A percentile compares a stretch with the other conserved stretches of the same genome.
Evolutionary conservation across 1,284 basidiomycete genomes (phyloP).

Genomic region (Paramarasmius palmivorus): DNA sequence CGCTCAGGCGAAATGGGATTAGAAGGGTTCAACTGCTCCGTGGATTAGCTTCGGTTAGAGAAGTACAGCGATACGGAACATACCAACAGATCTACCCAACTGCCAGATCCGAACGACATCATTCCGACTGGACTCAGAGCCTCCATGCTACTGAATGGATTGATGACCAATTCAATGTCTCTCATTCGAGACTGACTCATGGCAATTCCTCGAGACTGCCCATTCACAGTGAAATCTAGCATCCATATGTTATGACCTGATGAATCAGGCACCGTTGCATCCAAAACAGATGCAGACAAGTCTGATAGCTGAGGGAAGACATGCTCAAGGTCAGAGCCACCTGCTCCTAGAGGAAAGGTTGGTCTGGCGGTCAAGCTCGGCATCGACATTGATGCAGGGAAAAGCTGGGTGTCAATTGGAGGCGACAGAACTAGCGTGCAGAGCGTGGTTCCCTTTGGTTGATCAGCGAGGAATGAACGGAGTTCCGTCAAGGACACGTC

Average conservation of each 20-base stretch:
- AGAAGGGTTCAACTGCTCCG: slow-evolving; percentile 53
- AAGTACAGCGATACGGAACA: slow-evolving; percentile 23
- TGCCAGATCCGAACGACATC: slow-evolving; percentile 53
- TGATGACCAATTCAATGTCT: slow-evolving; percentile 62
- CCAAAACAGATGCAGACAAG: slow-evolving; percentile 23
- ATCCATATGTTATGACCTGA: slow-evolving; percentile 53
- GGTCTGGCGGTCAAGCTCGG: slow-evolving; percentile 43
- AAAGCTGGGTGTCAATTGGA: slow-evolving; percentile 36
- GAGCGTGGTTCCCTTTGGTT: slow-evolving; percentile 49
- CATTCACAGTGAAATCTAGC: slow-evolving; percentile 68
- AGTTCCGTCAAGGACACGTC: slow-evolving; percentile 57
- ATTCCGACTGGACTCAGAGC: slow-evolving; percentile 41
- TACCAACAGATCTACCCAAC: slow-evolving; percentile 74
- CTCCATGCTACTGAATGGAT: slow-evolving; percentile 52
- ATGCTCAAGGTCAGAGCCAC: slow-evolving; percentile 47
- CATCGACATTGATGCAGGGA: slow-evolving; percentile 41
- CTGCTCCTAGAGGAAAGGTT: slow-evolving; percentile 42
- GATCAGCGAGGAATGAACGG: slow-evolving; percentile 42
- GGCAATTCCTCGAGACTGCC: slow-evolving; percentile 55
- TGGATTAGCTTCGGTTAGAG: too few relatives aligned
- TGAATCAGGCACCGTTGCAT: slow-evolving; percentile 17
- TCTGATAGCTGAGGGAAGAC: slow-evolving; percentile 46
- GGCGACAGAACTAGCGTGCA: slow-evolving; percentile 57
- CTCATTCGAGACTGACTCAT: slow-evolving; percentile 71
- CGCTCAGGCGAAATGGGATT: slow-evolving; percentile 47